Base-by-base conservation (phyloP, 1,139 yeast genomes). In the Lodderomyces elongisporus region DNA sequence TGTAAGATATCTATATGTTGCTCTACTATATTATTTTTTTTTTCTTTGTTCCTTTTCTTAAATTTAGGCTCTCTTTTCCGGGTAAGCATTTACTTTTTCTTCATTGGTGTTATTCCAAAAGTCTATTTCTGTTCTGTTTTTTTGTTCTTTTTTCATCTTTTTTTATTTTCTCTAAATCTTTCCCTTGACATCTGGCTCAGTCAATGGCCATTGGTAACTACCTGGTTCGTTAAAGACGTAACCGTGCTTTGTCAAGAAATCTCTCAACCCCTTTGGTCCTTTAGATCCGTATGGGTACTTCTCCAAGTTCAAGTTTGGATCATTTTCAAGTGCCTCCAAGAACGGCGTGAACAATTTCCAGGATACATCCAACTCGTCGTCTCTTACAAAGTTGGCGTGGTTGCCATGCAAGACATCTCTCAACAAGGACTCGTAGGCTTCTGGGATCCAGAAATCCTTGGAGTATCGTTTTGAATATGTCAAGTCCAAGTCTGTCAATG, bases 311-410 rank as follows among this genome's bases (percentile, higher is more conserved):
- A 52, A 47, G 43, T 89, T 85, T 38, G 76, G 83, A 26, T 77
- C 60, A 29, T 80, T 70, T 62, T 91, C 97, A 44, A 91, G 70
- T 58, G 74, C 72, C 42, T 89, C 66, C 56, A 93, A 73, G 46
- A 93, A 68, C 14, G 98, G 98, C 13, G 97, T 89, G 67, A 91
- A 89, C 41, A 91, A 66, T 50, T 74, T 72, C 99, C 99, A 91
- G 40, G 94, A 81, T 40, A 82, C 79, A 40, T 89, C 96, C 56
- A 93, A 76, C 66, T 91, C 99, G 58, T 91, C 99, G 56, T 89
- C 97, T 66, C 98, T 83, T 25, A 91, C 98, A 58, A 93, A 91
- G 66, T 89, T 89, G 40, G 97, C 83, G 64, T 91, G 98, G 62
- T 89, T 95, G 39, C 95, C 98, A 48, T 78, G 73, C 55, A 82